Evolutionary conservation across 371 early-diverging fungal species (phyloP), one percentile per base, ranked within the genome.

Genomic region (Caulochytrium protostelioides): DNA sequence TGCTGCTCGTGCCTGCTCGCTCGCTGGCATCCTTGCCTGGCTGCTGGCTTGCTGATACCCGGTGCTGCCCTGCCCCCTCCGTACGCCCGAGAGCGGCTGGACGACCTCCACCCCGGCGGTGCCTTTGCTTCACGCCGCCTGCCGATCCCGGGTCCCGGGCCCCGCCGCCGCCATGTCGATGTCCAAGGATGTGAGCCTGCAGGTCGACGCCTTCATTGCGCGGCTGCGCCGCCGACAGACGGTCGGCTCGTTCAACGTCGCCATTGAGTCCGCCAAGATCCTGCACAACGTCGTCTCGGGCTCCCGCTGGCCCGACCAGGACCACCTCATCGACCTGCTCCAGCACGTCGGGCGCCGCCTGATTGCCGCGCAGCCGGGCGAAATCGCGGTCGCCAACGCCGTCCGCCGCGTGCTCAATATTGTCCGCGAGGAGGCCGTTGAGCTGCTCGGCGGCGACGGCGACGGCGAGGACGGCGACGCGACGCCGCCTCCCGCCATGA

Each of bases 331-430:
- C 18, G 54, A 59, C 13, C 42, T 69, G 3, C 62, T 91, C 7
- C 66, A 65, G 35, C 59, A 68, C 7, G 65, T 79, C 6, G 83
- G 83, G 22, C 45, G 52, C 14, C 57, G 62, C 38, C 55, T 87
- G 14, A 48, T 72, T 13, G 47, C 52, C n/a, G 87, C 89, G 1
- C 86, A 83, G 50, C 86, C 87, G 0, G 76, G 67, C 65, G 90
- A 90, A 47, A 62, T 86, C 15, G 79, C 81, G 3, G 75, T 83
- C 3, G 79, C 76, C 12, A 89, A 85, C 53, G 79, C 83, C 23
- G 69, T 76, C 15, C 71, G 80, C 33, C 62, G 90, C 33, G 76
- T 87, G 2, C 45, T 87, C 16, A 73, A 74, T 33, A 56, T 87
- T 13, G 83, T 91, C 42, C 62, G 75, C 25, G 89, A 87, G 50